Conservation (phyloP, 768 basidiomycete genomes). For the Porpolomopsis calyptriformis region DNA sequence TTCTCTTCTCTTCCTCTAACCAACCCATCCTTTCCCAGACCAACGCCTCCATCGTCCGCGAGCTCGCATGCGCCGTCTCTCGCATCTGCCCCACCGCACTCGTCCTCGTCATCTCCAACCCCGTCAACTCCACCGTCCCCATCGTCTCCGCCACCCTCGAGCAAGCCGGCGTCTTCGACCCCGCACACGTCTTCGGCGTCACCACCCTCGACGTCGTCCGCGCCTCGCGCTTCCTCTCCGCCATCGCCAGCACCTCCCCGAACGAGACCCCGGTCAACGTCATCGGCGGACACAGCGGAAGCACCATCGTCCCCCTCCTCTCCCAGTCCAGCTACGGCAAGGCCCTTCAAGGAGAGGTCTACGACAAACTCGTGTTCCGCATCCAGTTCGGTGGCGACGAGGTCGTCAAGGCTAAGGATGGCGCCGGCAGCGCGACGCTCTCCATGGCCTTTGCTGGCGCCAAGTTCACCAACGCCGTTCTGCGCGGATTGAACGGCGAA, state of each 20-base stretch:
- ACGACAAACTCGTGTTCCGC: slow-evolving; percentile 73
- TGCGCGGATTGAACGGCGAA: slow-evolving; percentile 81
- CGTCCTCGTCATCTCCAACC: slow-evolving; percentile 96
- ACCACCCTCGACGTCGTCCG: slow-evolving; percentile 98
- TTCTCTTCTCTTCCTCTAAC: not conserved
- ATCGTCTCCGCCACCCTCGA: slow-evolving; percentile 89
- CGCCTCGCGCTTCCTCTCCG: slow-evolving; percentile 80
- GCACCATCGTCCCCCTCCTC: slow-evolving; percentile 95
- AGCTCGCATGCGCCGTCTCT: slow-evolving; percentile 82
- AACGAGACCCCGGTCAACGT: slow-evolving; percentile 67
- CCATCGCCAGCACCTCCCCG: slow-evolving; percentile 56
- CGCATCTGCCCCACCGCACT: slow-evolving; percentile 85
- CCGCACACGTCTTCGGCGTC: slow-evolving; percentile 83
- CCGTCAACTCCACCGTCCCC: slow-evolving; percentile 96
- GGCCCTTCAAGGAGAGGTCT: slow-evolving; percentile 61
- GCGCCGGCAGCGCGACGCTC: slow-evolving; percentile 86
- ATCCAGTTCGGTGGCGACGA: slow-evolving; percentile 99
- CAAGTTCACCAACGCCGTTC: slow-evolving; percentile 74
- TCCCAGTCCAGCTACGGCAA: slow-evolving; percentile 70
- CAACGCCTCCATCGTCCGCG: slow-evolving; percentile 95
- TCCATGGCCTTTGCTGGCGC: slow-evolving; percentile 95
- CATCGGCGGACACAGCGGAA: slow-evolving; percentile 90
- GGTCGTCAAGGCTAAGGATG: slow-evolving; percentile 97
- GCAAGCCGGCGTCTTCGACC: slow-evolving; percentile 89
- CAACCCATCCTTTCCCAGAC: slow-evolving; percentile 39